Conservation (phyloP, 2,329 filamentous ascomycete genomes). For the Penicillium olsonii region DNA sequence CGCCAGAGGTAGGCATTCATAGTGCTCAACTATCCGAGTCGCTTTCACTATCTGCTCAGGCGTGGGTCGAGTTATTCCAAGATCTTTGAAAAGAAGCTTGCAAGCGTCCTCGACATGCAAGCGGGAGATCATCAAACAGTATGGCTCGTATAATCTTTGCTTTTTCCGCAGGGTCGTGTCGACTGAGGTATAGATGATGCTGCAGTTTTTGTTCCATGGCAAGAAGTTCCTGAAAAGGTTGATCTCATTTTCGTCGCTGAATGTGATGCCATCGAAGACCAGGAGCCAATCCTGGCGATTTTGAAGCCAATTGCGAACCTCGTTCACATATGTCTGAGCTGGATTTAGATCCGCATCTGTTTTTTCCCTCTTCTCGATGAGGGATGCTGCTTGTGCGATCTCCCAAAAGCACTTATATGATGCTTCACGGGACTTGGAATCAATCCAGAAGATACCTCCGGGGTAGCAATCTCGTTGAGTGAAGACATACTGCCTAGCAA, state of each 20-base stretch:
- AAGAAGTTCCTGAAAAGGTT: slow-evolving; percentile 59
- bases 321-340: slow-evolving; percentile 54
- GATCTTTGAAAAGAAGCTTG: slow-evolving; percentile 62
- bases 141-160: slow-evolving; percentile 61
- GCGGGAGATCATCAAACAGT: slow-evolving; percentile 58
- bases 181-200: slow-evolving; percentile 69
- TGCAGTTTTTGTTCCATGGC: slow-evolving; percentile 63
- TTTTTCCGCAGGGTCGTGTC: slow-evolving; percentile 59
- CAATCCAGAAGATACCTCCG: slow-evolving; percentile 70
- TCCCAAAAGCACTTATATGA: slow-evolving; percentile 65
- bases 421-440: slow-evolving; percentile 61
- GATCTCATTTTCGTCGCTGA: slow-evolving; percentile 56
- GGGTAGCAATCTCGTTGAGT: slow-evolving; percentile 60
- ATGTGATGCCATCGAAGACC: slow-evolving; percentile 67
- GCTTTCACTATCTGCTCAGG: slow-evolving; percentile 59
- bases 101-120: slow-evolving; percentile 61
- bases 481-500: slow-evolving; percentile 69
- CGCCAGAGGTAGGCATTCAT: slow-evolving; percentile 66
- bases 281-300: slow-evolving; percentile 65
- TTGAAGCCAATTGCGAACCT: slow-evolving; percentile 65
- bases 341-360: slow-evolving; percentile 41
- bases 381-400: slow-evolving; percentile 60
- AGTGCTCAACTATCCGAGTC: slow-evolving; percentile 62
- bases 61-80: slow-evolving; percentile 60
- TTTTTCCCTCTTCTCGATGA: slow-evolving; percentile 47